Evolutionary conservation across 371 early-diverging fungal species (phyloP), one percentile per base, ranked within the genome.

Genomic region (Vairimorpha ceranae): DNA sequence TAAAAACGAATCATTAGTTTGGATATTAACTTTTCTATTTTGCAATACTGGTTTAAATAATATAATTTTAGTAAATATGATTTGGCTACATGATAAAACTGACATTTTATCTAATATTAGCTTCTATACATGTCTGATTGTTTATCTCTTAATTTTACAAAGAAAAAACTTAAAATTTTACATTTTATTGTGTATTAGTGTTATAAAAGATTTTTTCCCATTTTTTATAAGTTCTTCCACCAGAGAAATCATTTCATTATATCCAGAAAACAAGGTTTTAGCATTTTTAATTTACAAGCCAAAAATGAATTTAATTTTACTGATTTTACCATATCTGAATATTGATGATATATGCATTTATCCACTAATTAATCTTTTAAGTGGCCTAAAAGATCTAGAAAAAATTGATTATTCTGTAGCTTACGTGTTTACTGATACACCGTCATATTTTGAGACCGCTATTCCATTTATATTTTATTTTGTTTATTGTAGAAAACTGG

Each of bases 391-490:
- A 46, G 3, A 38, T 2, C 32, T 74, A 32, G 33, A 65, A 15
- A 38, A 35, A 0, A 66, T 78, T 17, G 60, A 74, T 45, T 74
- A 67, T 46, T 32, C 69, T 8, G 67, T 70, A 19, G 32, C 65
- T 21, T 74, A 63, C 60, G 30, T 51, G 1, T 74, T 78, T 46
- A 61, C 67, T 21, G 66, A 70, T 32, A 52, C 54, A 1, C 69
- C 68, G 12, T 4, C 33, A 14, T 7, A 14, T 12, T 6, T 59
- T 12, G 23, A 45, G 23, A 45, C 17, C 23, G 33, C 17, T 19
- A 23, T 74, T 25, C 46, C 69, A 41, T 25, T 36, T 14, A 30
- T 74, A 15, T 21, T 61, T 30, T 78, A 74, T 45, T 72, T 78
- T 45, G 29, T 74, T 10, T 67, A 67, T 67, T 65, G 72, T 32